Base-by-base conservation (phyloP, 352 stramenopile genomes). In the Pythium dissotocum region DNA sequence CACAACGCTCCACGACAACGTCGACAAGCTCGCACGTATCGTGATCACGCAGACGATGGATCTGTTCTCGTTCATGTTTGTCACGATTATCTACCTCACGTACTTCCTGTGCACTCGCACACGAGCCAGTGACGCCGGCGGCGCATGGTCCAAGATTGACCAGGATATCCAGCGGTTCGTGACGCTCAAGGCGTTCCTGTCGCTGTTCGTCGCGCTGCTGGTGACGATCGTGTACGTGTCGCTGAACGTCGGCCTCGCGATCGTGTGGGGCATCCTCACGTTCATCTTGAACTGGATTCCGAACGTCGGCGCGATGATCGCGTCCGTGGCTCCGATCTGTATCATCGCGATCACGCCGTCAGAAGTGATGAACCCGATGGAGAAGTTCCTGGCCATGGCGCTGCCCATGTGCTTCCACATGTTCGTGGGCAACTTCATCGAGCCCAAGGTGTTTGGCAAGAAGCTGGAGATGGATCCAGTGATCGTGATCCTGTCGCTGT, bases 201-300 rank as follows among this genome's bases (percentile, higher is more conserved):
- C 86, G 48, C 82, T 96, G 36, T 94, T 96, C 48, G 88, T 96
- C 21, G 86, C 88, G 33, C 76, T 96, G 61, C 76, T 96, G 55
- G 88, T 96, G 58, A 96, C 88, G 42, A 91, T 94, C 61, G 88
- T 94, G 28, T 96, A 96, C 68, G 88, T 96, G n/a, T 92, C 80
- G 71, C 79, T 96, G 10, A 96, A 96, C 66, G 88, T 96, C 54
- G 88, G 88, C 0, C 75, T 96, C 26, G 86, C 88, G 10, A 91
- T 94, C 65, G 85, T 96, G 30, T 96, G 88, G 88, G 88, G 88
- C 56, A 94, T 96, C 67, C 75, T 96, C 56, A 96, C 88, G 59
- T 96, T 96, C 62, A 90, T 96, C 21, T 68, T 96, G 35, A 96
- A 96, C 56, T 96, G 88, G 88, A 96, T 96, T 62, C 88, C 88